Conservation (phyloP, 345 rosid species). For the Pistacia integerrima region DNA sequence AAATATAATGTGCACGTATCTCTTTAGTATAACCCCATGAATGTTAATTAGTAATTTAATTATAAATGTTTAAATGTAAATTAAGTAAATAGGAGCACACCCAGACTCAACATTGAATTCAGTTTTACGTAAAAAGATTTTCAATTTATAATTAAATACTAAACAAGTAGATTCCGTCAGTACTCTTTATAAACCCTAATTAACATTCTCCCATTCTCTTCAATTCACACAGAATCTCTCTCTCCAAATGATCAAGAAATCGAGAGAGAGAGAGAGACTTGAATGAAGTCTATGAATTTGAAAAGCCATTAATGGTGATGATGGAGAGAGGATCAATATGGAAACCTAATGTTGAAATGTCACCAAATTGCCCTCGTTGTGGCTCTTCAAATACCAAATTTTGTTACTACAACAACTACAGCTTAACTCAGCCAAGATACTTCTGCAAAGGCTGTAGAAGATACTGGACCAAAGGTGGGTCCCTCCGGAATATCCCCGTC, state of each 20-base stretch:
- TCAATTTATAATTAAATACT: no score
- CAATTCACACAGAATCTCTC: neutral
- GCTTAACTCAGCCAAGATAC: constrained; percentile 65
- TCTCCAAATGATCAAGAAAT: neutral
- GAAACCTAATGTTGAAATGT: constrained; percentile 45
- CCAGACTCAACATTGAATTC: no score
- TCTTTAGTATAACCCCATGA: no score
- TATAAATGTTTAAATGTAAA: no score
- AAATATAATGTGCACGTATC: no score
- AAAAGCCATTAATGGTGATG: constrained; percentile 26
- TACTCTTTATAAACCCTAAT: constrained; percentile 6
- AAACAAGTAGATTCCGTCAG: no score
- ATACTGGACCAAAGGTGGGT: constrained; percentile 73
- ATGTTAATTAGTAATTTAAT: no score
- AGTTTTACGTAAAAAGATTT: no score
- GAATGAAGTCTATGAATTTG: constrained; percentile 5
- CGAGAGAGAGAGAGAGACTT: neutral
- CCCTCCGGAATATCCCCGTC: constrained; percentile 55
- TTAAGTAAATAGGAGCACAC: no score
- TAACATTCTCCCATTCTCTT: neutral
- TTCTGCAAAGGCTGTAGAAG: constrained; percentile 70
- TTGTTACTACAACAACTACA: constrained; percentile 73
- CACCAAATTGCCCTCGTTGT: constrained; percentile 68
- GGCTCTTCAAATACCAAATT: constrained; percentile 65
- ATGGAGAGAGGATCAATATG: constrained; percentile 50